Base-by-base conservation (phyloP, 805 yeast genomes). In the Jamesozyma piceae region DNA sequence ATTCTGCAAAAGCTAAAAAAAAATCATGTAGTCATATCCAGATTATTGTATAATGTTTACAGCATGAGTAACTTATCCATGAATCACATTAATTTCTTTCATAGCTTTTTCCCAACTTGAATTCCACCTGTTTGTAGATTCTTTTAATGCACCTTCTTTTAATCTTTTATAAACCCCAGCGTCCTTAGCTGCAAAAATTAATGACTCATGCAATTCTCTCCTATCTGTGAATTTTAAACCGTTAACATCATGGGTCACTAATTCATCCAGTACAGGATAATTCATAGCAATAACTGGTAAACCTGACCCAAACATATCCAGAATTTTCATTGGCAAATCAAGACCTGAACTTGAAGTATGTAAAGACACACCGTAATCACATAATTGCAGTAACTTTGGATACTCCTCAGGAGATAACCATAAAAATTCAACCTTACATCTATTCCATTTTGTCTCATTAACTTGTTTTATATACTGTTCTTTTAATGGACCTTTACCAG, bases 281-380 rank as follows among this genome's bases (percentile, higher is more conserved):
- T 71, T 67, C 44, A 89, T 67, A 0, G 95, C 77, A 2, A 89
- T 68, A 0, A 88, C 97, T 1, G 98, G 99, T 11, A 92, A 67
- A 0, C 97, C 97, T 49, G 92, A 84, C 0, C 98, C 98, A 68
- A 90, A 89, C 74, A 90, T 78, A 56, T 92, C 99, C 5, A 90
- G 81, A 29, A 92, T 84, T 62, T 92, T 92, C 99, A 92, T 92
- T 1, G 99, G 99, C 44, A 92, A 70, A 56, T 92, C 99, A 43
- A 84, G 71, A 0, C 99, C 98, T 37, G 95, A 83, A 36, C 95
- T 82, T 0, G 97, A 89, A 3, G 80, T 75, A 62, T 92, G 99
- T 47, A 92, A 66, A 1, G 97, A 90, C 1, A 92, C 72, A 2
- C 96, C 97, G 29, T 89, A 57, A 56, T 92, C 96, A 3, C 95